These are phyloP conservation scores for Didymella exigua DNA, from an alignment of 2,329 filamentous ascomycete genomes.

Conservation along the genomic window DNA sequence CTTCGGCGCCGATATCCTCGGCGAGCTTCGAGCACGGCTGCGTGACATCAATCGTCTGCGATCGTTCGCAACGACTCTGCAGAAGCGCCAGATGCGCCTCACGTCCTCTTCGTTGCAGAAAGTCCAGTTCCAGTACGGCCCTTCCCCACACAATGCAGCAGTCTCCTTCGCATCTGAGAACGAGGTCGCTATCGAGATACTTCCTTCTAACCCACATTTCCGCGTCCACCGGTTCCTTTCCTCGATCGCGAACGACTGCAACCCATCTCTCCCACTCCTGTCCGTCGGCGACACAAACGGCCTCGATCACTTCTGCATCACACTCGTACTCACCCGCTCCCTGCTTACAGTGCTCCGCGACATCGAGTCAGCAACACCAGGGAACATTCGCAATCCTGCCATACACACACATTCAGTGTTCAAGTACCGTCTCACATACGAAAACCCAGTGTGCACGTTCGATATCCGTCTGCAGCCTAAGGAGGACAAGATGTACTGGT, in stretches of 20 bases:
- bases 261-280: slow-evolving; percentile 61
- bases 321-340: slow-evolving; percentile 65
- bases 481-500: slow-evolving; percentile 45
- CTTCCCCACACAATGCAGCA: slow-evolving; percentile 58
- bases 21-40: slow-evolving; percentile 64
- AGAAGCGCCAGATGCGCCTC: slow-evolving; percentile 61
- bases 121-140: slow-evolving; percentile 71
- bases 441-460: slow-evolving; percentile 49
- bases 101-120: slow-evolving; percentile 62
- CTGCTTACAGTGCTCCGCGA: slow-evolving; percentile 66
- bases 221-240: slow-evolving; percentile 66
- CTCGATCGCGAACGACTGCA: slow-evolving; percentile 61
- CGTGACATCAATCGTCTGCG: slow-evolving; percentile 73
- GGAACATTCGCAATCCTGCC: slow-evolving; percentile 34
- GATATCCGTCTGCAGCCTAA: slow-evolving; percentile 43
- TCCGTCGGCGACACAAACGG: slow-evolving; percentile 57
- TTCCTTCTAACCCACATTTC: slow-evolving; percentile 69
- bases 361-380: slow-evolving; percentile 60
- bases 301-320: slow-evolving; percentile 63
- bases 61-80: slow-evolving; percentile 69
- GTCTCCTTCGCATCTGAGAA: slow-evolving; percentile 60
- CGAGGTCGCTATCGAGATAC: slow-evolving; percentile 63
- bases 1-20: slow-evolving; percentile 65
- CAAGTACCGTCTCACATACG: slow-evolving; percentile 49
- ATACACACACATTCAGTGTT: slow-evolving; percentile 45